These are phyloP conservation scores for Fusarium sterilihyphosum DNA, from an alignment of 2,329 filamentous ascomycete genomes.

Conservation along the genomic window DNA sequence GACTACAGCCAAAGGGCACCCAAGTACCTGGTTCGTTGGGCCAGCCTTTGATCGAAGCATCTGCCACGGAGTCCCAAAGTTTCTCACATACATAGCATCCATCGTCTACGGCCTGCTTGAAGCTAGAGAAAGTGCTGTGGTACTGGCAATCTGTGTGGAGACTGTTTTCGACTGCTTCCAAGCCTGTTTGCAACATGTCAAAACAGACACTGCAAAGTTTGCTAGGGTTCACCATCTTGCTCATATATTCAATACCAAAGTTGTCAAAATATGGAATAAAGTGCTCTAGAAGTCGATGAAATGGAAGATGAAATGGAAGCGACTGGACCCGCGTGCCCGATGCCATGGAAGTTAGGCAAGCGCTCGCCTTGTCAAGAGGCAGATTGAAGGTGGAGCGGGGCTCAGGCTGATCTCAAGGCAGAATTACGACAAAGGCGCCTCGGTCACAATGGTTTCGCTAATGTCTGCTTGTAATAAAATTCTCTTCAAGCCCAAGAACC, in stretches of 20 bases:
- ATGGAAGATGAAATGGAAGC: too few relatives aligned
- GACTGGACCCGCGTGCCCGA: rapidly evolving
- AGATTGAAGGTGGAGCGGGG: neutral
- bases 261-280: rapidly evolving
- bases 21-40: neutral
- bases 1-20: neutral
- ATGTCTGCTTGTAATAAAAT: too few relatives aligned
- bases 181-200: neutral
- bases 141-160: neutral
- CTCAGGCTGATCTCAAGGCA: neutral
- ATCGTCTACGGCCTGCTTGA: neutral
- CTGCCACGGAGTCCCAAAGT: neutral
- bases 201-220: neutral
- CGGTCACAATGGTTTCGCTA: neutral
- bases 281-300: too few relatives aligned
- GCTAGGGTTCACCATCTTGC: neutral
- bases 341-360: neutral
- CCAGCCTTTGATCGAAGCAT: neutral
- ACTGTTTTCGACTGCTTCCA: neutral
- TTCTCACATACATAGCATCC: neutral
- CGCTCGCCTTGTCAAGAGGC: neutral
- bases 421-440: neutral
- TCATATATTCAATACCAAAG: rapidly evolving
- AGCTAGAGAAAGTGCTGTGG: neutral
- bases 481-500: rapidly evolving